A percentile compares a stretch with the other conserved stretches of the same genome.
Conservation (phyloP, 257 asterid genomes). For the Gentiana dahurica region DNA sequence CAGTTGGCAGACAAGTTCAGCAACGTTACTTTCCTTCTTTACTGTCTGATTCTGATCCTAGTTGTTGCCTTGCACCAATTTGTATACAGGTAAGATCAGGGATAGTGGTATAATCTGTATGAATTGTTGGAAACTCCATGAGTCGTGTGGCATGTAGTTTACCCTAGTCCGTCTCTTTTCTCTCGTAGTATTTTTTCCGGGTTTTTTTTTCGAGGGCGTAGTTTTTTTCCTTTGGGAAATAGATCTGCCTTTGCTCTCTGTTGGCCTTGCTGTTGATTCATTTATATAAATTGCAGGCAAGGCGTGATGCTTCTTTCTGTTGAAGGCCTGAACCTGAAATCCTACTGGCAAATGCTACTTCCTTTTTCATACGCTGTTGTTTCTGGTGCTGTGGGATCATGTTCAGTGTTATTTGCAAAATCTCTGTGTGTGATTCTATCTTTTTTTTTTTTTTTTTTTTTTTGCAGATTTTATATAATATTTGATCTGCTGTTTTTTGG, state of each 20-base stretch:
- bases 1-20: slow-evolving; percentile 88
- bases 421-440: slow-evolving; percentile 54
- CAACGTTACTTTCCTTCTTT: slow-evolving; percentile 67
- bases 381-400: slow-evolving; percentile 95
- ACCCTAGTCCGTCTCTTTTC: not conserved
- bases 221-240: slow-evolving; percentile 2
- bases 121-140: slow-evolving; percentile 5
- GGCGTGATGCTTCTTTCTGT: slow-evolving; percentile 56
- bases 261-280: slow-evolving; percentile 8
- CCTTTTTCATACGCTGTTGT: slow-evolving; percentile 92
- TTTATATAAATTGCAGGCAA: slow-evolving; percentile 45
- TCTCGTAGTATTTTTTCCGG: not conserved
- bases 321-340: slow-evolving; percentile 55
- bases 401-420: slow-evolving; percentile 90
- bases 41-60: slow-evolving; percentile 63
- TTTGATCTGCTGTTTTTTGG: slow-evolving; percentile 3
- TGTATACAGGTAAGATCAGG: slow-evolving; percentile 39
- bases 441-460: slow-evolving; percentile 16
- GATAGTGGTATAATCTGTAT: slow-evolving; percentile 8
- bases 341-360: slow-evolving; percentile 87
- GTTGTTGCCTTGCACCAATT: slow-evolving; percentile 64
- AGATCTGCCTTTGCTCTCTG: not conserved
- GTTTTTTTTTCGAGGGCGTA: not conserved
- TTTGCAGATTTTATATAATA: slow-evolving; percentile 10
- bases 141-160: slow-evolving; percentile 4